Evolutionary conservation across 176 grass and related monocot genomes (phyloP), one percentile per base, ranked within the genome.

Genomic region (Avena sativa): DNA sequence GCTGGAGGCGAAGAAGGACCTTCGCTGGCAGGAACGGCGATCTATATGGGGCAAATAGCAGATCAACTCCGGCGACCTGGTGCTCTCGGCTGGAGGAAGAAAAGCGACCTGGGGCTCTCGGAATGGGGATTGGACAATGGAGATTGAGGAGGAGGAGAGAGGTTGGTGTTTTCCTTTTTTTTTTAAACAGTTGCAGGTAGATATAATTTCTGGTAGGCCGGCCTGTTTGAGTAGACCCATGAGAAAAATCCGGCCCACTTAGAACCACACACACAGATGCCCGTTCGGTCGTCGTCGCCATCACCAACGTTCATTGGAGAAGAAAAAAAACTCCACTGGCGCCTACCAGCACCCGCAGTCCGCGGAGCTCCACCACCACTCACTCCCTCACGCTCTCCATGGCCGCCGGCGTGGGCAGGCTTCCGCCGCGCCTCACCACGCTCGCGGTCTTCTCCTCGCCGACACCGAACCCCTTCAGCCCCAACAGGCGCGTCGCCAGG

Each of bases 391-490:
- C 16, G 55, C 58, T 62, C 40, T 43, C 79, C 66, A 77, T 86
- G 88, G 48, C 80, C 47, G 59, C 80, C 75, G 36, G 84, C 74
- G 66, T 60, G 9, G 58, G 17, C 80, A 77, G 50, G 74, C 26
- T 77, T 1, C 47, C 86, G 20, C 61, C 72, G 23, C 84, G 74
- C 40, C 87, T 92, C 59, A 77, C 80, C 68, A 77, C 77, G 71
- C 28, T 87, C n/a, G 92, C 91, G 16, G 71, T 78, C 57, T 86
- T 87, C 84, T 92, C 81, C 65, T 76, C 50, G 74, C 79, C 76
- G 36, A 52, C 79, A 1, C 88, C 83, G 4, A 84, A 26, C 17
- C 80, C 87, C 49, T 84, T 56, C 5, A 26, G 86, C 48, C 48
- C 50, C 15, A 36, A 20, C 28, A 77, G 52, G 50, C 49, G 74